Evolutionary conservation across 148 eudicot species (phyloP), one percentile per base, ranked within the genome.

Genomic region (Chenopodium berlandieri): DNA sequence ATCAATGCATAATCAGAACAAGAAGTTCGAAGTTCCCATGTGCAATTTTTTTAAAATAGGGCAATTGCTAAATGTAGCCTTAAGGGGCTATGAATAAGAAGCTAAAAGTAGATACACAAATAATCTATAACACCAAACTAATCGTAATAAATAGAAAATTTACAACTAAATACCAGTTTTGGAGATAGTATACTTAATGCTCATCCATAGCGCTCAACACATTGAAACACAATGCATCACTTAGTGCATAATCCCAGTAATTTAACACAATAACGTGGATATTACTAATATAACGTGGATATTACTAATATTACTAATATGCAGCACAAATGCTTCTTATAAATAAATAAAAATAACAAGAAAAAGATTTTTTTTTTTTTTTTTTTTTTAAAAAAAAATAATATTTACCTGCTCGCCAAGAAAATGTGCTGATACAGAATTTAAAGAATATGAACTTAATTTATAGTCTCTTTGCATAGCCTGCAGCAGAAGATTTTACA

Each of bases 381-480:
- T 16, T 11, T 19, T 23, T 23, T 23, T 23, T 23, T 0, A 23
- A 23, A 52, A 30, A 79, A 20, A 64, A 46, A 54, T 32, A 73
- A 66, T 47, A 73, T 68, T 88, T 83, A 90, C 99, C 97, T 97
- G 99, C 90, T 97, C 99, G 72, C 93, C 94, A 73, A 97, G 97
- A 81, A 97, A 97, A 88, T 94, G 98, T 48, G 99, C 93, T 83
- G 99, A 97, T 64, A 97, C 99, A 83, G 99, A 92, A 89, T 97
- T 97, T 62, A 97, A 84, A 4, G 99, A 97, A 83, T 97, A 97
- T 20, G 99, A 97, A 89, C 98, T 94, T 82, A 97, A 83, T 83
- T 97, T 97, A 78, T 97, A 87, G 83, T 94, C 98, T 88, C 99
- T 91, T 84, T 94, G 99, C 93, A 97, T 87, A 80, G 82, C 93